phyloP scores from a whole-genome alignment of 1,139 yeast species.

The Hemisphaericaspora xylofermentans region DNA sequence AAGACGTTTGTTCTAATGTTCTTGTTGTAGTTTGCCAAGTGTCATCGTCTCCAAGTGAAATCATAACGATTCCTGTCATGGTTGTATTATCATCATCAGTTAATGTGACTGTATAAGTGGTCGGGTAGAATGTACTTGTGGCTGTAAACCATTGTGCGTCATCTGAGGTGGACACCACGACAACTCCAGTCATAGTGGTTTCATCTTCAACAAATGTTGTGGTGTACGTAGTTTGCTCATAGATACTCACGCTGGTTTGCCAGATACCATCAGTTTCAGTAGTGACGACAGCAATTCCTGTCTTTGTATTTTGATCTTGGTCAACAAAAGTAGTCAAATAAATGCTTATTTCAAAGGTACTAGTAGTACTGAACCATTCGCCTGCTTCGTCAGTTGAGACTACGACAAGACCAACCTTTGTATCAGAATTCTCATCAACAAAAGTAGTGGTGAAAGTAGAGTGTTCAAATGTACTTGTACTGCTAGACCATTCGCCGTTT shows the following conservation, averaged over 20 bases:
- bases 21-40: conserved; percentile 1
- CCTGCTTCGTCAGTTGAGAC: background rate
- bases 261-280: too few relatives aligned
- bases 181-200: background rate
- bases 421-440: background rate
- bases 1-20: background rate
- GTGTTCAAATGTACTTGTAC: background rate
- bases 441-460: background rate
- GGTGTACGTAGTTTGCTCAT: background rate
- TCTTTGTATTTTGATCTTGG: background rate
- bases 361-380: too few relatives aligned
- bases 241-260: too few relatives aligned
- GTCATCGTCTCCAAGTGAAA: conserved; percentile 1
- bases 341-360: too few relatives aligned
- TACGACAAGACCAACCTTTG: background rate
- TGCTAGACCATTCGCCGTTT: conserved; percentile 4
- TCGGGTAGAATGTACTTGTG: too few relatives aligned
- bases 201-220: background rate
- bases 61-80: background rate
- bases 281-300: background rate
- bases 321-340: background rate
- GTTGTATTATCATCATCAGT: background rate
- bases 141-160: too few relatives aligned
- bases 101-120: too few relatives aligned
- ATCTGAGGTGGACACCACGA: conserved; percentile 2